phyloP scores from a whole-genome alignment of 2,329 filamentous ascomycete species.

The Madurella fahalii region DNA sequence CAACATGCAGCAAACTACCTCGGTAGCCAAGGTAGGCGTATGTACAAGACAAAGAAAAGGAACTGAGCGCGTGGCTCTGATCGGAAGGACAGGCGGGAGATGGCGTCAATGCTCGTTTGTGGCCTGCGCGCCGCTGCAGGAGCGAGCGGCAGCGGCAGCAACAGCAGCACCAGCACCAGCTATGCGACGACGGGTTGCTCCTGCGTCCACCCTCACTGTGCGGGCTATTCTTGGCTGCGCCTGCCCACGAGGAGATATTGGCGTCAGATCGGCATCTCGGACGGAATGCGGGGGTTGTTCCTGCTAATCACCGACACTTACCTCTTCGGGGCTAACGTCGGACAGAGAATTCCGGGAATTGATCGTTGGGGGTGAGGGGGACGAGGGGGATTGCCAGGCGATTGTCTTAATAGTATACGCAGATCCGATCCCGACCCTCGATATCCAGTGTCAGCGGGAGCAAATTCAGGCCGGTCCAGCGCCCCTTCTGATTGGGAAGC shows the following conservation, averaged over 20 bases:
- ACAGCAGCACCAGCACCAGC: background rate
- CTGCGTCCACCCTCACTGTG: too few species aligned
- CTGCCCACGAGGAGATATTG: slow-evolving; percentile 15
- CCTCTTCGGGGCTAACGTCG: slow-evolving; percentile 23
- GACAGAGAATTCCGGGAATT: slow-evolving; percentile 24
- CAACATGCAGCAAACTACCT: background rate
- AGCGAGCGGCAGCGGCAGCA: background rate
- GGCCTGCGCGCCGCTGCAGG: background rate
- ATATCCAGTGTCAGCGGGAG: slow-evolving; percentile 8
- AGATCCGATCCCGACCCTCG: slow-evolving; percentile 4
- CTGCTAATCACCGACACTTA: slow-evolving; percentile 27
- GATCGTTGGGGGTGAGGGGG: slow-evolving; percentile 3
- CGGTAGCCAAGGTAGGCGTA: too few species aligned
- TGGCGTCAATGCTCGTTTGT: background rate
- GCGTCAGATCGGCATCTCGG: slow-evolving; percentile 27
- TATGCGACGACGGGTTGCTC: background rate
- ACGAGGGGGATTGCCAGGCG: background rate
- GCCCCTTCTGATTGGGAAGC: slow-evolving; percentile 1
- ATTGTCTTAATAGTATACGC: slow-evolving; percentile 5
- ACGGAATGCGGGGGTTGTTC: slow-evolving; percentile 27
- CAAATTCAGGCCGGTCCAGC: slow-evolving; percentile 7
- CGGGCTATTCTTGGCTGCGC: slow-evolving; percentile 3
- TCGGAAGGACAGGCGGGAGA: background rate
- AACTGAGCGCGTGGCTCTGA: too few species aligned
- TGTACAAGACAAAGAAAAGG: too few species aligned